phyloP scores from a whole-genome alignment of 78 protist genomes.

The Dictyostelium purpureum region DNA sequence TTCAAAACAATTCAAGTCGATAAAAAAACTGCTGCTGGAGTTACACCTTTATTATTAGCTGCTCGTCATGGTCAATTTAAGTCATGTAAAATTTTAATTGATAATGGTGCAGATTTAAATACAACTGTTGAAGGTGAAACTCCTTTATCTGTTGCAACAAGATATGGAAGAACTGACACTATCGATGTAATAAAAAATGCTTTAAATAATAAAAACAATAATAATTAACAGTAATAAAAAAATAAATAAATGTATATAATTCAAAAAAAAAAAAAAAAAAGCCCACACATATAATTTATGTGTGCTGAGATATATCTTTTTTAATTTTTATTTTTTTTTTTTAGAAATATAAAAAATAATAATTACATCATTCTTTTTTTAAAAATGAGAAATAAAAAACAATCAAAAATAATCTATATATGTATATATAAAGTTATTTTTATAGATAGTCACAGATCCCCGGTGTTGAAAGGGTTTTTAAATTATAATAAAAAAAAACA shows the following conservation, averaged over 20 bases:
- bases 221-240: too few species aligned
- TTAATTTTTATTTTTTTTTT: too few species aligned
- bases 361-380: too few species aligned
- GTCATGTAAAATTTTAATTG: slow-evolving; percentile 15
- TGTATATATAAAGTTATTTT: too few species aligned
- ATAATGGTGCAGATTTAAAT: slow-evolving; percentile 31
- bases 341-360: too few species aligned
- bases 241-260: neutral
- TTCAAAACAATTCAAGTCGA: neutral
- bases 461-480: too few species aligned
- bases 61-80: slow-evolving; percentile 66
- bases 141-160: slow-evolving; percentile 21
- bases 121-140: slow-evolving; percentile 47
- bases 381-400: too few species aligned
- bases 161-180: slow-evolving; percentile 76
- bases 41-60: slow-evolving; percentile 42
- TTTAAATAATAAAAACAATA: neutral
- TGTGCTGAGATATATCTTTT: too few species aligned
- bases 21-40: neutral
- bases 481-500: too few species aligned
- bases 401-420: too few species aligned
- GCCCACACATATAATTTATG: too few species aligned
- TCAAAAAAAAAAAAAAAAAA: neutral
- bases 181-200: slow-evolving; percentile 25
- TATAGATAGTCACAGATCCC: too few species aligned